Conservation (phyloP, 148 eudicot genomes). For the Rhododendron williamsianum region DNA sequence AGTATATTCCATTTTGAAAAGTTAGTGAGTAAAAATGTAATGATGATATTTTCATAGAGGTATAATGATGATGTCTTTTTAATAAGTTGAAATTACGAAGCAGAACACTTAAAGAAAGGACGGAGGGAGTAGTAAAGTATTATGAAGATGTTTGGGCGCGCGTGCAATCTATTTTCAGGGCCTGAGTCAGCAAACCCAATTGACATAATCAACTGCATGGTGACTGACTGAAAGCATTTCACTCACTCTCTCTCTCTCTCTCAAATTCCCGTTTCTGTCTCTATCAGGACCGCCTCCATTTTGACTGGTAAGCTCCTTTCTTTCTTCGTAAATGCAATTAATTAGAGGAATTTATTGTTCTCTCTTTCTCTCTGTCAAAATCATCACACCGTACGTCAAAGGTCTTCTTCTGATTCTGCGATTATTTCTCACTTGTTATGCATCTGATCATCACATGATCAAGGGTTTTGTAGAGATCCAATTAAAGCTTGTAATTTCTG, state of each 20-base stretch:
- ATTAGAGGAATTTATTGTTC: not conserved
- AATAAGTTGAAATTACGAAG: too few relatives aligned
- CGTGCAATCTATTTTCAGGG: too few relatives aligned
- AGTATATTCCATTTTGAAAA: too few relatives aligned
- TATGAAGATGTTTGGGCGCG: too few relatives aligned
- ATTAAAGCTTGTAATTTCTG: not conserved
- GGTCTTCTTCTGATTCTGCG: not conserved
- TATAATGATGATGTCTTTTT: too few relatives aligned
- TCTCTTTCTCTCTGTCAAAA: not conserved
- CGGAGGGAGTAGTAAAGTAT: too few relatives aligned
- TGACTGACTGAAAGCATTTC: not conserved
- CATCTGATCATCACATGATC: not conserved
- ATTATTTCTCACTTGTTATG: not conserved
- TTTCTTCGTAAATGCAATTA: not conserved
- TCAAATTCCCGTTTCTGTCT: not conserved
- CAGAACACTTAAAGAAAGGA: too few relatives aligned
- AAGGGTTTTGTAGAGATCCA: not conserved
- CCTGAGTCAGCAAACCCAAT: too few relatives aligned
- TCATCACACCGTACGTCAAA: not conserved
- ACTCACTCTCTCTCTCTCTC: not conserved
- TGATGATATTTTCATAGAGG: too few relatives aligned
- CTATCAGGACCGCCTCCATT: not conserved
- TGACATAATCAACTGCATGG: not conserved
- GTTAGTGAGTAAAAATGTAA: too few relatives aligned
- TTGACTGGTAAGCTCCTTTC: not conserved